These are phyloP conservation scores for Hirsutella rhossiliensis DNA, from an alignment of 2,329 filamentous ascomycete genomes.

Conservation along the genomic window DNA sequence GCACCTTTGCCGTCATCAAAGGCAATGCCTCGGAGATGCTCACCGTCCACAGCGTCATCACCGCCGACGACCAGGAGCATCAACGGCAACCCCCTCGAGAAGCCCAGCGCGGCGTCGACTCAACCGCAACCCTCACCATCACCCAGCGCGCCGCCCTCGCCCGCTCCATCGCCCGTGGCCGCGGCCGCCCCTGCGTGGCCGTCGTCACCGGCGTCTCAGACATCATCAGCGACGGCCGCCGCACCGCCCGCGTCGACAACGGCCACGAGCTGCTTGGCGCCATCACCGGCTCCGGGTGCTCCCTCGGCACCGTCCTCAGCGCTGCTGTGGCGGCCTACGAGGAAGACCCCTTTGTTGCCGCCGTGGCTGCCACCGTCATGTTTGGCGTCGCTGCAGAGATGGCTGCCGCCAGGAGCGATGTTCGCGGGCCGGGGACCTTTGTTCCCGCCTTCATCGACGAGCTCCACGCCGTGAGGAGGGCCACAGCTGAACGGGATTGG, in stretches of 20 bases:
- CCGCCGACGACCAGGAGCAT: no score
- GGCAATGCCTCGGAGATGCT: slow-evolving; percentile 86
- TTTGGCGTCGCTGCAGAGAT: slow-evolving; percentile 65
- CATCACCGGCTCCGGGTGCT: slow-evolving; percentile 75
- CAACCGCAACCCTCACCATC: slow-evolving; percentile 44
- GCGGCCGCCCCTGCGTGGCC: slow-evolving; percentile 63
- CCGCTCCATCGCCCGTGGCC: slow-evolving; percentile 50
- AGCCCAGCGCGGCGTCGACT: slow-evolving; percentile 74
- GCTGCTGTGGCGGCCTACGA: slow-evolving; percentile 55
- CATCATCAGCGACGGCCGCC: slow-evolving; percentile 61
- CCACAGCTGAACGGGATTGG: slow-evolving; percentile 32
- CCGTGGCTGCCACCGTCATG: slow-evolving; percentile 60
- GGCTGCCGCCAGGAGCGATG: slow-evolving; percentile 50
- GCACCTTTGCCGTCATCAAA: slow-evolving; percentile 82
- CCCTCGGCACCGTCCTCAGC: slow-evolving; percentile 70
- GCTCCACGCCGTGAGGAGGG: slow-evolving; percentile 36
- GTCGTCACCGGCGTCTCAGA: slow-evolving; percentile 76
- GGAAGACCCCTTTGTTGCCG: slow-evolving; percentile 57
- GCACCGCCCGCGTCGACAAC: slow-evolving; percentile 59
- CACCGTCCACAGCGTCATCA: slow-evolving; percentile 48
- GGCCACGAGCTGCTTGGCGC: slow-evolving; percentile 59
- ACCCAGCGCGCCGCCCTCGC: slow-evolving; percentile 48
- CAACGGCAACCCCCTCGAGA: slow-evolving; percentile 4
- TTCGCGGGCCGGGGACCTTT: slow-evolving; percentile 75
- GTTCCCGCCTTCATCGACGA: slow-evolving; percentile 76